A percentile compares a stretch with the other conserved stretches of the same genome.
Evolutionary conservation across 108 stramenopile genomes (phyloP).

Genomic region (Cyclotella atomus): DNA sequence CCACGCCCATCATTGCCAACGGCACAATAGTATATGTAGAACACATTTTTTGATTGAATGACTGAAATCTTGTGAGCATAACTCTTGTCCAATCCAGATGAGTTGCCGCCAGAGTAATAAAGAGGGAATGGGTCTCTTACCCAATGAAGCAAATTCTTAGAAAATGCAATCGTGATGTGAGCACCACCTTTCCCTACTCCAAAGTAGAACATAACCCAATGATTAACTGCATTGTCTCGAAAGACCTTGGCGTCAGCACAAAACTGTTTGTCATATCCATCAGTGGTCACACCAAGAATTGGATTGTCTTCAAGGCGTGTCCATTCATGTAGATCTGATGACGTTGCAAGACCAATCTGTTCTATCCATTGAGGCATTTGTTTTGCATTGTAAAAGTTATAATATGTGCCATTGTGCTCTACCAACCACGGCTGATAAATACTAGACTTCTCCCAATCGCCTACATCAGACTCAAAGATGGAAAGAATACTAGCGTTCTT

Average conservation of each 20-base stretch:
- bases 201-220: constrained; percentile 55
- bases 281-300: constrained; percentile 19
- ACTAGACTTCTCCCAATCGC: constrained; percentile 40
- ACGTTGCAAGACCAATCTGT: constrained; percentile 48
- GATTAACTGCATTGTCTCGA: constrained; percentile 16
- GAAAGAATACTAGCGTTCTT: constrained; percentile 42
- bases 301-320: constrained; percentile 38
- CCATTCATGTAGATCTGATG: constrained; percentile 34
- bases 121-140: constrained; percentile 29
- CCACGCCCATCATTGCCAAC: constrained; percentile 46
- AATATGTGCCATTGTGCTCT: constrained; percentile 36
- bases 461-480: constrained; percentile 30
- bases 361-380: constrained; percentile 54
- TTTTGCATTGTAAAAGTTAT: constrained; percentile 59
- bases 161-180: constrained; percentile 49
- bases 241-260: constrained; percentile 48
- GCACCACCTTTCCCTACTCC: constrained; percentile 48
- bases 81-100: constrained; percentile 42
- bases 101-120: constrained; percentile 35
- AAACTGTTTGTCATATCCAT: constrained; percentile 36
- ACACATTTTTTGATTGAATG: constrained; percentile 17
- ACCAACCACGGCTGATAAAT: constrained; percentile 54
- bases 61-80: constrained; percentile 50
- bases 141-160: constrained; percentile 51
- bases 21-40: constrained; percentile 48